A percentile compares a stretch with the other conserved stretches of the same genome.
Conservation (phyloP, 1,139 yeast genomes). For the Suhomyces maxii region DNA sequence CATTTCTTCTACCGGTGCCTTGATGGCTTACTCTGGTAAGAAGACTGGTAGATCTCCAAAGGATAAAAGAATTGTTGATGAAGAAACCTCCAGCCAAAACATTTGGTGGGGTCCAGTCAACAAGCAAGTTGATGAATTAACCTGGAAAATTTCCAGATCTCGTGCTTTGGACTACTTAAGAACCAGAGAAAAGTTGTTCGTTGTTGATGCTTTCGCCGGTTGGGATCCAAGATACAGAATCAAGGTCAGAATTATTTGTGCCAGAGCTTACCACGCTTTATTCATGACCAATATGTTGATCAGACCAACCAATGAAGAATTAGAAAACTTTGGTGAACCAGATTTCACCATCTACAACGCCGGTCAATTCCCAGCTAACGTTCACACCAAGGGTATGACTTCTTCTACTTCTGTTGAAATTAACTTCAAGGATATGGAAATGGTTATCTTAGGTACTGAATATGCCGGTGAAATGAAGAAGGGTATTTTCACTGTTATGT, state of each 20-base stretch:
- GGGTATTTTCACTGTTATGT: slow-evolving; percentile 98
- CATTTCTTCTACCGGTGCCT: slow-evolving; percentile 90
- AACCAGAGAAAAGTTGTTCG: slow-evolving; percentile 92
- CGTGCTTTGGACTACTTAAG: slow-evolving; percentile 96
- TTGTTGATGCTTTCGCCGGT: slow-evolving; percentile 96
- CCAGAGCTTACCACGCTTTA: slow-evolving; percentile 97
- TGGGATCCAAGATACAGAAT: slow-evolving; percentile 99
- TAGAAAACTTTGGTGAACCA: slow-evolving; percentile 90
- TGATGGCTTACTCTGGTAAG: slow-evolving; percentile 92
- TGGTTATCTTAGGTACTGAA: slow-evolving; percentile 98
- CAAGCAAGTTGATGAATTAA: slow-evolving; percentile 89
- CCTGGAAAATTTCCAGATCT: slow-evolving; percentile 95
- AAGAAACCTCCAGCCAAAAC: slow-evolving; percentile 75
- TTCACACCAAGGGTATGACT: slow-evolving; percentile 96
- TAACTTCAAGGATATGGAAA: slow-evolving; percentile 96
- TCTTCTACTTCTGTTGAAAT: slow-evolving; percentile 94
- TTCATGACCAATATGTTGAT: slow-evolving; percentile 98
- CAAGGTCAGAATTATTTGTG: slow-evolving; percentile 95
- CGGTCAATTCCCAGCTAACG: slow-evolving; percentile 98
- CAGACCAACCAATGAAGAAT: slow-evolving; percentile 89
- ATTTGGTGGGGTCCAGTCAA: slow-evolving; percentile 99
- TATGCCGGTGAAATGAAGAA: slow-evolving; percentile 99
- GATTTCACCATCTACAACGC: slow-evolving; percentile 98
- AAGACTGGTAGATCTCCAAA: slow-evolving; percentile 98
- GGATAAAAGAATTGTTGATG: slow-evolving; percentile 97